Evolutionary conservation across 1,284 basidiomycete species (phyloP).

Genomic region (Ustilago nuda): DNA sequence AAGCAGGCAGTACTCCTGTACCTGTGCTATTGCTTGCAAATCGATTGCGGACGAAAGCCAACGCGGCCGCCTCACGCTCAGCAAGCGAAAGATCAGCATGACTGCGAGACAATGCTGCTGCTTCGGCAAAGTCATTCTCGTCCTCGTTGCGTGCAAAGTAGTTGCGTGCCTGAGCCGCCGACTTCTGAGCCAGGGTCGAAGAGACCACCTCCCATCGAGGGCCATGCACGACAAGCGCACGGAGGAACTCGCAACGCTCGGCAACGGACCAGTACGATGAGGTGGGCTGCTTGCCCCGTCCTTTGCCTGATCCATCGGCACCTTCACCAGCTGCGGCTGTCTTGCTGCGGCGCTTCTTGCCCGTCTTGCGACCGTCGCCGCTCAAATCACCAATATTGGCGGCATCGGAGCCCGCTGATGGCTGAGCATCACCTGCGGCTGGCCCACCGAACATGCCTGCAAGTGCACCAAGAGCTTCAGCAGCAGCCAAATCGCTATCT

Average conservation of each 20-base stretch:
- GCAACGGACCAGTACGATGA: slow-evolving; percentile 73
- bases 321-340: slow-evolving; percentile 28
- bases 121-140: slow-evolving; percentile 63
- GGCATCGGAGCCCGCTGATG: slow-evolving; percentile 8
- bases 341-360: slow-evolving; percentile 47
- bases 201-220: slow-evolving; percentile 82
- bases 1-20: background rate
- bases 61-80: slow-evolving; percentile 45
- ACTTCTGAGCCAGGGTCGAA: slow-evolving; percentile 81
- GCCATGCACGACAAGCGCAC: slow-evolving; percentile 77
- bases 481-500: slow-evolving; percentile 69
- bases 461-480: slow-evolving; percentile 69
- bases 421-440: slow-evolving; percentile 11
- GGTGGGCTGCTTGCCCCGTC: slow-evolving; percentile 59
- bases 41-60: slow-evolving; percentile 44
- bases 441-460: slow-evolving; percentile 51
- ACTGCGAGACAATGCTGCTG: slow-evolving; percentile 53
- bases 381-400: background rate
- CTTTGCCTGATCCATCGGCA: slow-evolving; percentile 24
- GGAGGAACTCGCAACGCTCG: slow-evolving; percentile 74
- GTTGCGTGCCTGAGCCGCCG: slow-evolving; percentile 80
- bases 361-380: slow-evolving; percentile 28
- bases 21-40: slow-evolving; percentile 28
- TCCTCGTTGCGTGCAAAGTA: slow-evolving; percentile 72
- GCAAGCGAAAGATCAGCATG: slow-evolving; percentile 50